Percentiles rank a stretch among this genome's conserved stretches.
Evolutionary conservation across 2,329 filamentous ascomycete genomes (phyloP).

Genomic region (Trichoderma sp.): DNA sequence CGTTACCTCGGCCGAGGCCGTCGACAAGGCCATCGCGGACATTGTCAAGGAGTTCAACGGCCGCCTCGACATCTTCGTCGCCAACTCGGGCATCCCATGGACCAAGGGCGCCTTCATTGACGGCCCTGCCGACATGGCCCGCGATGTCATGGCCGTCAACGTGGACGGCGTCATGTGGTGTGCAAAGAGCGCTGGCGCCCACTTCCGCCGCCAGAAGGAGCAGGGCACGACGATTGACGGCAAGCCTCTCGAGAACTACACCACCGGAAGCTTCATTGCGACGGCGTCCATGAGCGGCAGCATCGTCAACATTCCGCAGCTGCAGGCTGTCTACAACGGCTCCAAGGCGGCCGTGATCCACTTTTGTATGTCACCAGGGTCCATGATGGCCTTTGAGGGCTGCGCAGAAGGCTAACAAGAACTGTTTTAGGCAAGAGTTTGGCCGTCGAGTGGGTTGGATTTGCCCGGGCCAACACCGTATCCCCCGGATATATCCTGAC

Average conservation of each 20-base stretch:
- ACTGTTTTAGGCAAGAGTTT: conserved; percentile 61
- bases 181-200: conserved; percentile 66
- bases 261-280: conserved; percentile 70
- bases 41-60: conserved; percentile 69
- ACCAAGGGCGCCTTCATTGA: conserved; percentile 68
- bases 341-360: conserved; percentile 67
- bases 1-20: conserved; percentile 54
- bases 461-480: conserved; percentile 71
- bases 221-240: conserved; percentile 66
- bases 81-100: conserved; percentile 78
- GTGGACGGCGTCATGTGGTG: conserved; percentile 78
- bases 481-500: conserved; percentile 77
- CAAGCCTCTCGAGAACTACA: conserved; percentile 60
- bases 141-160: conserved; percentile 69
- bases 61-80: conserved; percentile 75
- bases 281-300: conserved; percentile 79
- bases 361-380: conserved; percentile 47
- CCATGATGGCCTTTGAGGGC: neutral
- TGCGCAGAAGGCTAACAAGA: neutral
- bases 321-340: conserved; percentile 73
- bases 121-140: conserved; percentile 64
- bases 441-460: conserved; percentile 75
- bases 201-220: conserved; percentile 70
- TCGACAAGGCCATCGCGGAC: conserved; percentile 52
- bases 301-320: conserved; percentile 75